Evolutionary conservation across 176 grass and related monocot species (phyloP).

Genomic region (Avena eriantha): DNA sequence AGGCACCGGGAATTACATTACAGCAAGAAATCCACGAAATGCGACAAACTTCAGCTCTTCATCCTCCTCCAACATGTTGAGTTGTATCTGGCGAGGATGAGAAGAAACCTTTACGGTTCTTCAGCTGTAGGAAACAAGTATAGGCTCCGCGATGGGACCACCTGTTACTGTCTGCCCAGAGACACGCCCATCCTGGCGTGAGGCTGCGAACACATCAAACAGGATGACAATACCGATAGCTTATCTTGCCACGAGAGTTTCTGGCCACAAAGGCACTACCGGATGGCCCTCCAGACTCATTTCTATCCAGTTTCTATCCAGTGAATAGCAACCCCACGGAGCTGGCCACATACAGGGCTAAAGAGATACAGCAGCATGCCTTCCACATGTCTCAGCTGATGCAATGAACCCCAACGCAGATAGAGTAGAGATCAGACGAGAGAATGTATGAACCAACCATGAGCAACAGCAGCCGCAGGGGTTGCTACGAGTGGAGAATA

Average conservation of each 20-base stretch:
- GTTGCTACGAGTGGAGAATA: background rate
- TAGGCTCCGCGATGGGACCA: background rate
- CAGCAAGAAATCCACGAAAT: accelerated
- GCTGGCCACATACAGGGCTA: background rate
- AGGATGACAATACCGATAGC: slow-evolving; percentile 44
- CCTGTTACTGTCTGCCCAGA: background rate
- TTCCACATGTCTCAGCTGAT: background rate
- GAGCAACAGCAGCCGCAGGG: too few relatives aligned
- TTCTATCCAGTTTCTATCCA: slow-evolving; percentile 7
- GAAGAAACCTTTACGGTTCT: background rate
- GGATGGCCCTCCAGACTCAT: slow-evolving; percentile 15
- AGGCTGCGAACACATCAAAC: slow-evolving; percentile 37
- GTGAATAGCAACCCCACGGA: background rate
- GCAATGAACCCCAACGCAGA: too few relatives aligned
- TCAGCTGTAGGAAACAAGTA: background rate
- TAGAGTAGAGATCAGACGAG: too few relatives aligned
- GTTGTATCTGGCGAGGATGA: background rate
- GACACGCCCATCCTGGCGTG: background rate
- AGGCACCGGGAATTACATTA: background rate
- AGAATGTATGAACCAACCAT: too few relatives aligned
- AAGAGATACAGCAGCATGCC: background rate
- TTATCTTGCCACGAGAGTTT: background rate
- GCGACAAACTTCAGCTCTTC: background rate
- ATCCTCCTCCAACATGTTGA: background rate
- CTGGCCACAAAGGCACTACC: background rate